Evolutionary conservation across 129 eudicot species (phyloP).

Genomic region (Chrysanthemum makinoi): DNA sequence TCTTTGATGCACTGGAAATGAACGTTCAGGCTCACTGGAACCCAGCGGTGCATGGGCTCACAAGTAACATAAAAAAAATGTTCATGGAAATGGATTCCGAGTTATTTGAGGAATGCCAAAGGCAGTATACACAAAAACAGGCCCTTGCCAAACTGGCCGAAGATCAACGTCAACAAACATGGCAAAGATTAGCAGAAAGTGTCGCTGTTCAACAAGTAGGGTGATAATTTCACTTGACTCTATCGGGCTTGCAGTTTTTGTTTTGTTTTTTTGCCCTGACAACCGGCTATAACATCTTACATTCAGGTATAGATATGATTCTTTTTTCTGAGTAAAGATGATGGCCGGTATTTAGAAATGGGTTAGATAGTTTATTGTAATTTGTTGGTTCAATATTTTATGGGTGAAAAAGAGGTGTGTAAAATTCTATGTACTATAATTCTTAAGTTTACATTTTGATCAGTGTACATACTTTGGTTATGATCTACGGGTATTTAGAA

Average conservation of each 20-base stretch:
- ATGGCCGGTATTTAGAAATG: constrained; percentile 37
- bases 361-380: constrained; percentile 35
- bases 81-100: constrained; percentile 70
- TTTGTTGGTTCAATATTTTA: constrained; percentile 18
- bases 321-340: constrained; percentile 27
- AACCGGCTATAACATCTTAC: constrained; percentile 28
- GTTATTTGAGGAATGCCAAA: constrained; percentile 77
- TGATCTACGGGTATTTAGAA: constrained; percentile 1
- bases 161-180: constrained; percentile 52
- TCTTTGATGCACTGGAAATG: constrained; percentile 71
- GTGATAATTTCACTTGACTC: constrained; percentile 29
- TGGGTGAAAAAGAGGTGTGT: constrained; percentile 36
- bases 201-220: constrained; percentile 44
- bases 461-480: constrained; percentile 27
- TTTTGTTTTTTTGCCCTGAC: constrained; percentile 28
- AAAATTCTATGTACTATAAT: constrained; percentile 26
- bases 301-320: constrained; percentile 38
- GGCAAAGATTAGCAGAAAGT: constrained; percentile 64
- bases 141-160: constrained; percentile 42
- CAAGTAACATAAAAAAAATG: constrained; percentile 75
- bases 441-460: constrained; percentile 12
- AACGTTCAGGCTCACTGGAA: constrained; percentile 83
- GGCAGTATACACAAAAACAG: constrained; percentile 53
- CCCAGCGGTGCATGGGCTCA: constrained; percentile 76
- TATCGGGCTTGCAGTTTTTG: constrained; percentile 20